Base-by-base conservation (phyloP, 2,329 filamentous ascomycete genomes). In the Monosporascus sp. region DNA sequence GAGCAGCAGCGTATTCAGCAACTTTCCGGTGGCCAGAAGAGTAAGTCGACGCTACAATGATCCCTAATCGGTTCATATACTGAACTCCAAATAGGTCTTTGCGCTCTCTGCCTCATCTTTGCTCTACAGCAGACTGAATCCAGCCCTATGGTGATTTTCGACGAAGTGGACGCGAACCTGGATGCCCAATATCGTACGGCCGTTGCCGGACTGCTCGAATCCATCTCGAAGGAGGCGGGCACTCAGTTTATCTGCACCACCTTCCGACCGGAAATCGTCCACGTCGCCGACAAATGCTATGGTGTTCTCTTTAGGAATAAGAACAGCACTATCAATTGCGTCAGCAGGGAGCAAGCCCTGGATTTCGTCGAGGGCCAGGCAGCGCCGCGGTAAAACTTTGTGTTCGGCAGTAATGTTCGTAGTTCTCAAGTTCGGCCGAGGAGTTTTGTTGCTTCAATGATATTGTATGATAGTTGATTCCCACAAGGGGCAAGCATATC, bases 1-100 rank as follows among this genome's bases (percentile, higher is more conserved):
- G 94, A 99, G 68, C 94, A 99, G 72, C 94, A 99, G 70, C 89
- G 91, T 58, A 97, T 99, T 64, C 91, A 97, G 73, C 94, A 99
- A 72, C 84, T 99, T 58, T 95, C 90, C 63, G 94, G 94, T 77
- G 94, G 94, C 34, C 94, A 99, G 67, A 99, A 99, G 82, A 96
- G 91, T 91, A 74, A 80, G 86, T 75, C 22, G 11, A 24, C 36
- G 45, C 48, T 47, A 31, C 47, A 26, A 31, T 50, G 9, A 4
- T 7, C 31, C 27, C 59, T 65, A 16, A 16, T 5, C 17, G 45
- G 47, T 34, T 6, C 24, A 8, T 36, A 40, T 49, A 50, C 59
- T 64, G 59, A 65, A 57, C 50, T 40, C 1, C 58, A 57, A 50
- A 57, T 31, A 91, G 89, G 90, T 83, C 79, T 97, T 57, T 97